Conservation (phyloP, 805 yeast species). For the Kluyveromyces lactis region DNA sequence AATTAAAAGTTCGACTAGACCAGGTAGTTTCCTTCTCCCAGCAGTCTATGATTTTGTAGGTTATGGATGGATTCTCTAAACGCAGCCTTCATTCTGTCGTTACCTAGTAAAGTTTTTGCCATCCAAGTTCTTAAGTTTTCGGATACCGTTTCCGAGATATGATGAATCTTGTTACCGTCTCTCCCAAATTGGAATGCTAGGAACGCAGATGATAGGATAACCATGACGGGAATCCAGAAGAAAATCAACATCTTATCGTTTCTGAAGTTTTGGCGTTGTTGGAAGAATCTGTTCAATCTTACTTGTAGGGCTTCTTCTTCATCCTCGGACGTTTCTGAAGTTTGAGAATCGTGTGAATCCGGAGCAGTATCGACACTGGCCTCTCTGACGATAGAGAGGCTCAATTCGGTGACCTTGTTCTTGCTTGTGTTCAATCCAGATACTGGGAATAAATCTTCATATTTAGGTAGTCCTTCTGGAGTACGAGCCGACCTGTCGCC, state of each 20-base stretch:
- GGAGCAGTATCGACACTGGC: neutral
- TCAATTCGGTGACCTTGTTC: neutral
- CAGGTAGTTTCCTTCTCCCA: slow-evolving; percentile 1
- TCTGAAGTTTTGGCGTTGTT: slow-evolving; percentile 37
- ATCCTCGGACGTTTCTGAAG: slow-evolving; percentile 21
- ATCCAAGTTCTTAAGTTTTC: slow-evolving; percentile 35
- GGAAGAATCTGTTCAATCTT: slow-evolving; percentile 32
- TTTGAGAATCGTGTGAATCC: slow-evolving; percentile 15
- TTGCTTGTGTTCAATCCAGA: slow-evolving; percentile 18
- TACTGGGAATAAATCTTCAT: slow-evolving; percentile 68
- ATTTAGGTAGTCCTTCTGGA: slow-evolving; percentile 55
- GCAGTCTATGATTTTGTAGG: slow-evolving; percentile 14
- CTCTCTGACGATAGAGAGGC: neutral
- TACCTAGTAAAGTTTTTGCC: slow-evolving; percentile 45
- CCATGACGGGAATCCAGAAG: slow-evolving; percentile 82
- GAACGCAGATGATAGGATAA: slow-evolving; percentile 44
- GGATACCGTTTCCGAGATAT: slow-evolving; percentile 27
- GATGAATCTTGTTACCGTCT: slow-evolving; percentile 26
- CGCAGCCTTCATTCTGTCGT: slow-evolving; percentile 39
- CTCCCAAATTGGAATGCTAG: slow-evolving; percentile 32
- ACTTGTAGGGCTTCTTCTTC: slow-evolving; percentile 30
- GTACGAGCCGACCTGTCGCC: too few relatives aligned
- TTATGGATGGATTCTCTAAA: slow-evolving; percentile 28
- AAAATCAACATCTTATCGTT: slow-evolving; percentile 81
- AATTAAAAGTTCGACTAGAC: neutral